Evolutionary conservation across 768 basidiomycete genomes (phyloP).

Genomic region (Lactarius sanguifluus): DNA sequence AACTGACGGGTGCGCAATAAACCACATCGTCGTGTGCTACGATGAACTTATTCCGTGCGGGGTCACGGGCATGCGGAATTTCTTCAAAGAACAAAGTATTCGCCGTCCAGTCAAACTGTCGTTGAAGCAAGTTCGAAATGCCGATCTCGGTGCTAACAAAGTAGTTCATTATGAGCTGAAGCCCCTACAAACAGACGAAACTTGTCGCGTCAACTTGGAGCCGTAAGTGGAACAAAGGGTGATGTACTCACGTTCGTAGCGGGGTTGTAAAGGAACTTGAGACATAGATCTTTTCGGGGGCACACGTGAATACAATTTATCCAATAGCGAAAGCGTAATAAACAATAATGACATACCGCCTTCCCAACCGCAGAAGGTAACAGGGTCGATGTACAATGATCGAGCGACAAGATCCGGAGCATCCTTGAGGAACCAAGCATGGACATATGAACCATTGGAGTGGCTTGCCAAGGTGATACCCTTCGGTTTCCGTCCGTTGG

Average conservation of each 20-base stretch:
- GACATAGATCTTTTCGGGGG: conserved; percentile 69
- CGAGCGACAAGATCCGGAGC: conserved; percentile 65
- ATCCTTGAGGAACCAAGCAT: conserved; percentile 88
- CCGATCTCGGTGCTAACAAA: conserved; percentile 89
- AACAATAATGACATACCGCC: conserved; percentile 56
- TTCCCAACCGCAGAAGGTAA: conserved; percentile 92
- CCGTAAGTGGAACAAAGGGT: conserved; percentile 4
- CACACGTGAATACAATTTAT: conserved; percentile 9
- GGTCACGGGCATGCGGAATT: conserved; percentile 75
- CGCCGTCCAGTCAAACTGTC: conserved; percentile 82
- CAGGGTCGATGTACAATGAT: conserved; percentile 90
- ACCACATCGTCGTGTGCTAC: conserved; percentile 85
- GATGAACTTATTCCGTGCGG: conserved; percentile 65
- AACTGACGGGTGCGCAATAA: conserved; percentile 62
- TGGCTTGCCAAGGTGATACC: conserved; percentile 84
- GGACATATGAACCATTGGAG: conserved; percentile 84
- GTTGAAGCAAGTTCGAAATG: conserved; percentile 78
- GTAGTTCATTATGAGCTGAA: conserved; percentile 81
- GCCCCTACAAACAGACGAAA: conserved; percentile 47
- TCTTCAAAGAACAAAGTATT: conserved; percentile 92
- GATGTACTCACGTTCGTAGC: conserved; percentile 55
- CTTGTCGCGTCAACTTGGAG: conserved; percentile 18
- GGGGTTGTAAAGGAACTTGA: conserved; percentile 81
- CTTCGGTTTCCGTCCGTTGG: conserved; percentile 33
- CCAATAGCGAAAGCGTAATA: background rate